phyloP scores from a whole-genome alignment of 2,329 filamentous ascomycete species.

The Colletotrichum lentis region DNA sequence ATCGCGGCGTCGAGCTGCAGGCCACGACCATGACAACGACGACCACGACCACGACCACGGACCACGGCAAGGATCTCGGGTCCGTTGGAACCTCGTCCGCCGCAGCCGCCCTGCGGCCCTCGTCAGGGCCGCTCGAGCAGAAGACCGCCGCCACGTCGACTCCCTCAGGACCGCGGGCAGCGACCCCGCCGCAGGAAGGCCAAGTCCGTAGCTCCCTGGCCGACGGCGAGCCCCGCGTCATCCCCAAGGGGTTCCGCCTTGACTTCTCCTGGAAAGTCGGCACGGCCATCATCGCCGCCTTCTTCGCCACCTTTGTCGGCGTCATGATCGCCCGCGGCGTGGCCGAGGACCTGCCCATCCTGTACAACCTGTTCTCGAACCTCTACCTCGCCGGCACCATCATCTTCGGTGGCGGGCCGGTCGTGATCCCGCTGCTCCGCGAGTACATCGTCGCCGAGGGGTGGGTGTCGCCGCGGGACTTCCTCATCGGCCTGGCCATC shows the following conservation, averaged over 20 bases:
- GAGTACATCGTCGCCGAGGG: slow-evolving; percentile 67
- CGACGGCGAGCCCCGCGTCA: slow-evolving; percentile 42
- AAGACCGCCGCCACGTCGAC: neutral
- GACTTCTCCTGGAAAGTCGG: slow-evolving; percentile 52
- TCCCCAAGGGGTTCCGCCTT: slow-evolving; percentile 43
- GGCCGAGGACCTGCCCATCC: slow-evolving; percentile 50
- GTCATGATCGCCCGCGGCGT: slow-evolving; percentile 58
- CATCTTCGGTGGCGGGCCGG: slow-evolving; percentile 66
- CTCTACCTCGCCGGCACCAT: slow-evolving; percentile 74
- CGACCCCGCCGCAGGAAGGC: neutral
- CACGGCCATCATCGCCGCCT: slow-evolving; percentile 49
- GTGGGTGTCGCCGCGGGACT: slow-evolving; percentile 72
- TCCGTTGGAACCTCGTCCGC: neutral
- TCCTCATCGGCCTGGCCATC: slow-evolving; percentile 72
- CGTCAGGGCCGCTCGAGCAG: neutral
- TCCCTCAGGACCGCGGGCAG: neutral
- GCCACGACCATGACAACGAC: neutral
- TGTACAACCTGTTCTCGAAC: slow-evolving; percentile 69
- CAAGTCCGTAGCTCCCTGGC: slow-evolving; percentile 19
- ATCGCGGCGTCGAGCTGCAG: neutral
- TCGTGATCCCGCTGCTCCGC: slow-evolving; percentile 65
- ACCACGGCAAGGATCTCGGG: neutral
- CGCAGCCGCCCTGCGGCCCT: neutral
- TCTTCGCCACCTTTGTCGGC: slow-evolving; percentile 62
- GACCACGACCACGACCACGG: neutral